These are phyloP conservation scores for Eleusine indica DNA, from an alignment of 176 grass and related monocot genomes.

Conservation along the genomic window DNA sequence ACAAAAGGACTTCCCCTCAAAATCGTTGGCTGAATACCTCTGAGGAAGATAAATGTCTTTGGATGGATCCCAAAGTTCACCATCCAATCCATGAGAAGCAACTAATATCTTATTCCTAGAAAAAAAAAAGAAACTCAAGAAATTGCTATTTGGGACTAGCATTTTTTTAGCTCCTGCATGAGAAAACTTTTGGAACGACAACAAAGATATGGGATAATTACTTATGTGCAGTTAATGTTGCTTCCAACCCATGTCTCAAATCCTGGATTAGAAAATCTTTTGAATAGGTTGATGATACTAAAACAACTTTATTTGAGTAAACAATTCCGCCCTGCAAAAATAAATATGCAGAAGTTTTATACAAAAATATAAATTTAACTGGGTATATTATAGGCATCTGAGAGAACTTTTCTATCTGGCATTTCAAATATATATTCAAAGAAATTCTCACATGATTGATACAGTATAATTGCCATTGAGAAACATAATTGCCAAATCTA, in stretches of 20 bases:
- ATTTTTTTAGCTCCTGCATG: not conserved
- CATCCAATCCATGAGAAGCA: constrained; percentile 54
- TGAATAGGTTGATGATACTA: constrained; percentile 52
- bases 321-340: constrained; percentile 65
- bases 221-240: constrained; percentile 56
- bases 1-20: constrained; percentile 55
- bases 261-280: constrained; percentile 42
- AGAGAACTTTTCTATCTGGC: constrained; percentile 9
- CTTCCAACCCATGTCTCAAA: constrained; percentile 56
- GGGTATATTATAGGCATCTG: not conserved
- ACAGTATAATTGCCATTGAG: not conserved
- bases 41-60: constrained; percentile 55
- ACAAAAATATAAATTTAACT: constrained; percentile 1
- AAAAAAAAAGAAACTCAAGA: constrained; percentile 21
- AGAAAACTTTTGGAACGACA: not conserved
- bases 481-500: not conserved
- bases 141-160: not conserved
- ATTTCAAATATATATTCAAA: constrained; percentile 14
- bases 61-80: constrained; percentile 55
- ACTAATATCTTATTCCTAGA: constrained; percentile 55
- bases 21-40: constrained; percentile 55
- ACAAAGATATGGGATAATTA: constrained; percentile 37
- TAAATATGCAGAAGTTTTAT: not conserved
- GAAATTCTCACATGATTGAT: not conserved
- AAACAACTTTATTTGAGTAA: constrained; percentile 68